Evolutionary conservation across 805 yeast species (phyloP).

Genomic region (Candida qinlingensis): DNA sequence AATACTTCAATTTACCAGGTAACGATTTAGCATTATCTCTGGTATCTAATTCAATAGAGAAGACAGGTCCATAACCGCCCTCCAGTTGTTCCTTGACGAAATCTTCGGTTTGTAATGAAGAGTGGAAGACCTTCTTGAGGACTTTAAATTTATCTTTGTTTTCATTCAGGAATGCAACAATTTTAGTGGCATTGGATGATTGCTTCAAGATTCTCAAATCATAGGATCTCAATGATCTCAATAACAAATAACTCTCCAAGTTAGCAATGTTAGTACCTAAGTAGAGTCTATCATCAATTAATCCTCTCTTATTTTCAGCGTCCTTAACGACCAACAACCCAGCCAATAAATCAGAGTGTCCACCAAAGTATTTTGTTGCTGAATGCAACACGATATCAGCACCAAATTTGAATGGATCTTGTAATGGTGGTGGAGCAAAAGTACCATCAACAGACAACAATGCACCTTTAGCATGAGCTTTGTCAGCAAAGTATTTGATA

Average conservation of each 20-base stretch:
- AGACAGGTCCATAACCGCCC: conserved; percentile 70
- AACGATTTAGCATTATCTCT: conserved; percentile 54
- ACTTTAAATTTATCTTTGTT: conserved; percentile 44
- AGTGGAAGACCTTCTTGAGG: conserved; percentile 55
- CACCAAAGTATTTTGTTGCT: conserved; percentile 90
- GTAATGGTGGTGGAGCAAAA: conserved; percentile 90
- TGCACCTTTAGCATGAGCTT: conserved; percentile 79
- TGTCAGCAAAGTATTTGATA: conserved; percentile 54
- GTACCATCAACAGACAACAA: conserved; percentile 73
- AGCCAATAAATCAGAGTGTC: conserved; percentile 88
- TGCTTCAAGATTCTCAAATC: conserved; percentile 69
- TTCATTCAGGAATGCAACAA: conserved; percentile 55
- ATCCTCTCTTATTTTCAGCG: conserved; percentile 34
- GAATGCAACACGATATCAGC: conserved; percentile 91
- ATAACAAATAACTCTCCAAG: conserved; percentile 65
- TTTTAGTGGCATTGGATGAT: conserved; percentile 50
- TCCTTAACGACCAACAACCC: conserved; percentile 73
- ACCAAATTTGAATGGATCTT: conserved; percentile 74
- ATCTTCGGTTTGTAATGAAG: conserved; percentile 69
- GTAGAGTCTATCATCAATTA: conserved; percentile 58
- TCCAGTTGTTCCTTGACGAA: conserved; percentile 63
- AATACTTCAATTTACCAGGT: conserved; percentile 61
- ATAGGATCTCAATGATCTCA: conserved; percentile 78
- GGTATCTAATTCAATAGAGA: conserved; percentile 51
- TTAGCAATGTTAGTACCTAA: conserved; percentile 79